Evolutionary conservation across 352 stramenopile species (phyloP), one percentile per base, ranked within the genome.

Genomic region (Thraustochytrium striatum): DNA sequence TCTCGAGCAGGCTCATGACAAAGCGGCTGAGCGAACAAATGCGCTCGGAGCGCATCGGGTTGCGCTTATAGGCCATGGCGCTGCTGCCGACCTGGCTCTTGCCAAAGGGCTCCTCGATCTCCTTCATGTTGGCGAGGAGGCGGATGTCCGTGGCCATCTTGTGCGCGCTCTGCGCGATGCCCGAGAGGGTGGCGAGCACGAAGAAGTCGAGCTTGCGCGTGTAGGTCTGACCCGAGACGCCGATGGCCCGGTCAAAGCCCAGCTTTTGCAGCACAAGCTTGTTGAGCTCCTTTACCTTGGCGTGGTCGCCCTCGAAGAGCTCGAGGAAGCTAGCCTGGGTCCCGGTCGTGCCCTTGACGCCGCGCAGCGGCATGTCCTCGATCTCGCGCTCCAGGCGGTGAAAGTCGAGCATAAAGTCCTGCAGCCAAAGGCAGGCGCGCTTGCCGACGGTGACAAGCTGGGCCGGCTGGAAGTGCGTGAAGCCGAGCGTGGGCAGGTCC

Each of bases 91-190:
- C 98, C 81, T 94, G 89, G 86, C 94, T 94, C 87, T 94, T 94
- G 84, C 93, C 91, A 72, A 96, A 94, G 44, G 90, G 90, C 83
- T 95, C 91, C 72, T 98, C 94, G 32, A 99, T 96, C 85, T 99
- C 95, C 87, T 99, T 99, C 85, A 99, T 93, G 87, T 98, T 99
- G 30, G 95, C 95, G 38, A 99, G 89, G 19, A 99, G 89, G 83
- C 96, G 94, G 73, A 99, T 98, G 87, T 99, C 96, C 44, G 94
- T 91, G 57, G 94, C 97, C 95, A 99, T 99, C 88, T 99, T 99
- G 87, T 99, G 98, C 16, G 95, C 94, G 32, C 89, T 97, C 88
- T 98, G 95, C 21, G 94, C 92, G 62, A 99, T 97, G 36, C 95
- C 95, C 69, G 91, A 97, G 5, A 99, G 87, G 35, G 97, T 89